Evolutionary conservation across 371 early-diverging fungal genomes (phyloP), one percentile per base, ranked within the genome.

Genomic region (Zychaea mexicana): DNA sequence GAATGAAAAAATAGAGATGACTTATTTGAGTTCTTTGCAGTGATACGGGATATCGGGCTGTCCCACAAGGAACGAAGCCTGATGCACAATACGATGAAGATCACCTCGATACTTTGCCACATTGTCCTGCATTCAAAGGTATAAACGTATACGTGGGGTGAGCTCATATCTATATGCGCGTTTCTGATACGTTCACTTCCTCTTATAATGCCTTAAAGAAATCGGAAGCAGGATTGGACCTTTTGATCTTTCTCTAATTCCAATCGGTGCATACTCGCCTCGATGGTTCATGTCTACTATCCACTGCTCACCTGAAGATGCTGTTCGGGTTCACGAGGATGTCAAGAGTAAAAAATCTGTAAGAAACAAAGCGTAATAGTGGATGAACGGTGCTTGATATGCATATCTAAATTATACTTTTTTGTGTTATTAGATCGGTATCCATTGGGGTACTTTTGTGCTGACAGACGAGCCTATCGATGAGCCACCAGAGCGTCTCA

Each of bases 211-310:
- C n/a, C n/a, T n/a, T n/a, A n/a, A n/a, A 73, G 77, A 91, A 70
- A 93, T 94, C 62, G 91, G 92, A 17, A 74, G 83, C 5, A 83
- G 82, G 36, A 75, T 85, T 45, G 91, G 91, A 26, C 88, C 90
- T 1, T 85, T 90, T 70, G 87, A 90, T 58, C 71, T 93, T 5
- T 74, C 91, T 10, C 85, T 89, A 46, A 89, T 94, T 45, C 93
- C 94, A 1, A 94, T 94, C 61, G 94, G 94, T 7, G 92, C 92
- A 0, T 94, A 92, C 64, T 80, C 81, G 3, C 94, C 94, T 7
- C 83, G 92, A 59, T 81, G 79, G 78, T 65, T 85, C 73, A 88
- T 90, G 84, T 86, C 86, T 2, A 72, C 86, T 21, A 74, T 91
- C 62, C 93, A 93, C 66, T 88, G 87, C 55, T 83, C 81, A 15